A percentile compares a stretch with the other conserved stretches of the same genome.
phyloP scores from a whole-genome alignment of 371 early-diverging fungal genomes.

The Rhizopus sp. region DNA sequence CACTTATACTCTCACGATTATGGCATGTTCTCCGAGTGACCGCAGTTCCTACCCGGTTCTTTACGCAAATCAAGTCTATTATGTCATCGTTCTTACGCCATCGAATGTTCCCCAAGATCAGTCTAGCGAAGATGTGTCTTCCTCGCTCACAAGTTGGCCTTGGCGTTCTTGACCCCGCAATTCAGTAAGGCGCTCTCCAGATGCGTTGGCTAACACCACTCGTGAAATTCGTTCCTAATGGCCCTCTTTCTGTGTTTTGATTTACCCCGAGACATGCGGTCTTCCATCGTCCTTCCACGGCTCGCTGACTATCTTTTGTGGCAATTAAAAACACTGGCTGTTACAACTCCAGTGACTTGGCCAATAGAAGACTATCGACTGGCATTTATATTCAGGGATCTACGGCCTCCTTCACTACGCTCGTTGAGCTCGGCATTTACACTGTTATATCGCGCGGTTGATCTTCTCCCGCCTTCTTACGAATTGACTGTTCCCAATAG shows the following conservation, averaged over 20 bases:
- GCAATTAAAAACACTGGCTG: neutral
- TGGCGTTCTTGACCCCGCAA: slow-evolving; percentile 9
- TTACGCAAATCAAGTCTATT: neutral
- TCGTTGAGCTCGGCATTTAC: neutral
- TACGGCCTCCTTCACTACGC: neutral
- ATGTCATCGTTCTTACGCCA: neutral
- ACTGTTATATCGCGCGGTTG: neutral
- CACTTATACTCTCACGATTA: slow-evolving; percentile 10
- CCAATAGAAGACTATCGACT: neutral
- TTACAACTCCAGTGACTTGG: neutral
- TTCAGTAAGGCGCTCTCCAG: slow-evolving; percentile 11
- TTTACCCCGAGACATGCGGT: neutral
- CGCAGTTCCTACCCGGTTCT: neutral
- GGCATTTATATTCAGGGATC: neutral
- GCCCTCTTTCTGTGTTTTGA: neutral
- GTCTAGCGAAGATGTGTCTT: no score
- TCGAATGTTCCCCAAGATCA: no score
- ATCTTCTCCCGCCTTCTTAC: neutral
- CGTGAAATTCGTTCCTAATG: neutral
- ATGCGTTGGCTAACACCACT: slow-evolving; percentile 18
- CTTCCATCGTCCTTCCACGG: neutral
- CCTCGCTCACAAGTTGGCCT: slow-evolving; percentile 4
- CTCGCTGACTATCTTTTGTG: neutral
- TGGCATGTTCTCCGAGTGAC: slow-evolving; percentile 16
- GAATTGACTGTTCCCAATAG: neutral